Percentiles rank a stretch among this genome's conserved stretches.
These are phyloP conservation scores for Castanospermum australe DNA, from an alignment of 306 rosid species.

Conservation along the genomic window DNA sequence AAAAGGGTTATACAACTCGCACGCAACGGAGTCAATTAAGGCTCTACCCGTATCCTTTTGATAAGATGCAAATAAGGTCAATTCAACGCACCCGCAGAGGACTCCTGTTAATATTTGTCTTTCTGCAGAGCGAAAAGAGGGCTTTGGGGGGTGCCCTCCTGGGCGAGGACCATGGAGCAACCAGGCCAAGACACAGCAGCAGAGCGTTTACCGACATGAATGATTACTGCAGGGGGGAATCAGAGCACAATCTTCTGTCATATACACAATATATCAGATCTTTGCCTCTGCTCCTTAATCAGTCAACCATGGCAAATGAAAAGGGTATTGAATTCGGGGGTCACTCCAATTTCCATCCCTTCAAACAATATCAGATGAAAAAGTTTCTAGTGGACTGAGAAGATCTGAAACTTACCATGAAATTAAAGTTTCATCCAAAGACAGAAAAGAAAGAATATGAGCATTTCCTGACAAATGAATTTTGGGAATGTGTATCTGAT, in stretches of 20 bases:
- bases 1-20: neutral
- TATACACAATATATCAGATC: neutral
- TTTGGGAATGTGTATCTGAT: neutral
- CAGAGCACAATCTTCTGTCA: neutral
- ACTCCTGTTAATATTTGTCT: neutral
- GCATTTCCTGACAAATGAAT: neutral
- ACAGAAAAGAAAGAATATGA: neutral
- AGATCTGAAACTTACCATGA: neutral
- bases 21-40: neutral
- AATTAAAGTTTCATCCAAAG: neutral
- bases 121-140: neutral
- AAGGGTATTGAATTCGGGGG: neutral
- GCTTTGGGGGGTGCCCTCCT: neutral
- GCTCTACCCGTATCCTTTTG: neutral
- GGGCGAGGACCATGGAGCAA: neutral
- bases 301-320: constrained; percentile 4
- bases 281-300: neutral
- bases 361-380: neutral
- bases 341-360: neutral
- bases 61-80: neutral
- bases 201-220: neutral
- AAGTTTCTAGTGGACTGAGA: neutral
- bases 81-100: neutral
- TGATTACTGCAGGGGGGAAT: neutral
- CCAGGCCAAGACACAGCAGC: neutral